Conservation (phyloP, 371 early-diverging fungal species). For the Funneliformis caledonium region DNA sequence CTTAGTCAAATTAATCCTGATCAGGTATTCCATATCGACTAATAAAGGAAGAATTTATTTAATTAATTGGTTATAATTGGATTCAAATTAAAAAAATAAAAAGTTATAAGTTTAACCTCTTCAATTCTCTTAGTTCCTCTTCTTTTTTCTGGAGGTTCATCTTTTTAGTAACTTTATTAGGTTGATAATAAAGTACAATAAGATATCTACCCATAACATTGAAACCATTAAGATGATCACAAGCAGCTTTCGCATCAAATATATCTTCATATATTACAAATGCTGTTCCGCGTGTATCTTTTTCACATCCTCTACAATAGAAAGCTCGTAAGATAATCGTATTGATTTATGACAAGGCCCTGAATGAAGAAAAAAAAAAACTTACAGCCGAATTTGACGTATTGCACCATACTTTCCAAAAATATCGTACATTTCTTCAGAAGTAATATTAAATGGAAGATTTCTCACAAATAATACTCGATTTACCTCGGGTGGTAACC, state of each 20-base stretch:
- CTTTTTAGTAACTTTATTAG: slow-evolving; percentile 80
- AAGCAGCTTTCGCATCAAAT: slow-evolving; percentile 96
- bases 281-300: slow-evolving; percentile 92
- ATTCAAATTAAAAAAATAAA: not conserved
- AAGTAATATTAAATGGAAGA: slow-evolving; percentile 92
- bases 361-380: not conserved
- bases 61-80: not conserved
- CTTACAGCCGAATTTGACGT: slow-evolving; percentile 88
- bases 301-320: slow-evolving; percentile 72
- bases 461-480: slow-evolving; percentile 90
- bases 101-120: slow-evolving; percentile 54
- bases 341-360: not conserved
- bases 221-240: slow-evolving; percentile 93
- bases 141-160: slow-evolving; percentile 86
- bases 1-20: slow-evolving; percentile 2
- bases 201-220: slow-evolving; percentile 94
- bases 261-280: slow-evolving; percentile 97
- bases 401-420: slow-evolving; percentile 98
- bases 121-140: slow-evolving; percentile 82
- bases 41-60: not conserved
- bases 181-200: slow-evolving; percentile 92
- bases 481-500: slow-evolving; percentile 93
- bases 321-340: not conserved
- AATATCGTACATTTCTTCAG: slow-evolving; percentile 95
- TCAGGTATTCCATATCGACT: slow-evolving; percentile 35